Evolutionary conservation across 768 basidiomycete species (phyloP), one percentile per base, ranked within the genome.

Genomic region (Tephrocybe sp.): DNA sequence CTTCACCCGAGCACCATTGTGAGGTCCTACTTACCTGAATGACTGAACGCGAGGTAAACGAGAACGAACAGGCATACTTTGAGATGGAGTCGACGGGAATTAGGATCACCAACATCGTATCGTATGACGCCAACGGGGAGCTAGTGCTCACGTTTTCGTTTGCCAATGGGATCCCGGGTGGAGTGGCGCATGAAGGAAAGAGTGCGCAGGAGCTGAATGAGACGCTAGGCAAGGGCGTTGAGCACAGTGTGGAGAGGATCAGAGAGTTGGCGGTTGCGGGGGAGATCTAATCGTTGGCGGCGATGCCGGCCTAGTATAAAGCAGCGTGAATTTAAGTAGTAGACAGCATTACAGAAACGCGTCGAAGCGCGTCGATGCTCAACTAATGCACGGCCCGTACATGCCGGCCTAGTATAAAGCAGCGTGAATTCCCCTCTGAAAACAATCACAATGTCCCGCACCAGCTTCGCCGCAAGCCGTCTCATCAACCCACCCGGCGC

Each of bases 51-150:
- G n/a, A n/a, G n/a, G n/a, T n/a, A n/a, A n/a, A n/a, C n/a, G n/a
- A n/a, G n/a, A n/a, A n/a, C n/a, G n/a, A n/a, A n/a, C 34, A 67
- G 65, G 62, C 57, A 14, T 67, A 67, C 33, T 65, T 67, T 45
- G 62, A 63, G 18, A 56, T 56, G 32, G 39, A 32, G 12, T 45
- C 38, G 21, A 51, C 34, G 1, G 60, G 59, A 8, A 50, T 30
- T 10, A 58, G 62, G 11, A 63, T 62, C 42, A 66, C 65, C 5
- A 66, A 65, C 37, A 17, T 66, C 2, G 7, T 67, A 0, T 66
- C 65, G 14, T 63, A 65, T 40, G 57, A 65, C 39, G 60, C 45
- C 6, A 48, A 63, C 26, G 57, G 58, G 20, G 55, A 63, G 17
- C 39, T 67, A 37, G 28, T 60, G 4, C 36, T 66, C 46, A 66